Conservation (phyloP, 441 rosid species). For the Eruca vesicaria region DNA sequence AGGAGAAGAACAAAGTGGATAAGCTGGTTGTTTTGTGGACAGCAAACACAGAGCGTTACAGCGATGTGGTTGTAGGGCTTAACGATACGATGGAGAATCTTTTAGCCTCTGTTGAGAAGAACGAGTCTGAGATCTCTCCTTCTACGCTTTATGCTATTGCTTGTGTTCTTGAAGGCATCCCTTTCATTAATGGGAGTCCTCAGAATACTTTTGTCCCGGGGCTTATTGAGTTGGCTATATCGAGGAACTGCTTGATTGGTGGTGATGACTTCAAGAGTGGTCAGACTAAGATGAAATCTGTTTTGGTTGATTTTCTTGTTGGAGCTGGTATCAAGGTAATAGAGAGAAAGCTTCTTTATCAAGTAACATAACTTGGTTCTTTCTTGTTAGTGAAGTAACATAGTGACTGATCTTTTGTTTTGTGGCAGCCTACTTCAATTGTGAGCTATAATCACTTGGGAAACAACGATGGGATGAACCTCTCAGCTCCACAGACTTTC, state of each 20-base stretch:
- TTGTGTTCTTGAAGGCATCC: slow-evolving; percentile 77
- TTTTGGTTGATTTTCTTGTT: slow-evolving; percentile 91
- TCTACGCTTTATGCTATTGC: slow-evolving; percentile 86
- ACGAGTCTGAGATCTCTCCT: slow-evolving; percentile 91
- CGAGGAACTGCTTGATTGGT: slow-evolving; percentile 81
- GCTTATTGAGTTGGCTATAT: slow-evolving; percentile 83
- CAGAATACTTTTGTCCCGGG: slow-evolving; percentile 98
- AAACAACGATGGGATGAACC: slow-evolving; percentile 98
- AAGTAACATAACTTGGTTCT: background rate
- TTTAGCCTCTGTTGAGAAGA: slow-evolving; percentile 66
- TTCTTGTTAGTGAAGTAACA: background rate
- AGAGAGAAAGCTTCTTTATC: background rate
- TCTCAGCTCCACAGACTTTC: slow-evolving; percentile 95
- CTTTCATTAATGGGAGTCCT: slow-evolving; percentile 97
- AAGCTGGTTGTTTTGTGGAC: slow-evolving; percentile 90
- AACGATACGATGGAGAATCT: slow-evolving; percentile 84
- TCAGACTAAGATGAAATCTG: slow-evolving; percentile 98
- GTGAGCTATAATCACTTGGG: slow-evolving; percentile 98
- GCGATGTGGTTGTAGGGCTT: slow-evolving; percentile 74
- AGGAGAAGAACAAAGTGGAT: slow-evolving; percentile 80
- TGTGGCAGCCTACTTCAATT: slow-evolving; percentile 81
- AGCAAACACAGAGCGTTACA: slow-evolving; percentile 96
- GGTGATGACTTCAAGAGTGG: slow-evolving; percentile 99
- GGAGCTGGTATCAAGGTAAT: slow-evolving; percentile 96
- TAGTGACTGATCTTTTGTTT: background rate